Evolutionary conservation across 2,329 filamentous ascomycete species (phyloP).

Genomic region (Fusarium kyushuense): DNA sequence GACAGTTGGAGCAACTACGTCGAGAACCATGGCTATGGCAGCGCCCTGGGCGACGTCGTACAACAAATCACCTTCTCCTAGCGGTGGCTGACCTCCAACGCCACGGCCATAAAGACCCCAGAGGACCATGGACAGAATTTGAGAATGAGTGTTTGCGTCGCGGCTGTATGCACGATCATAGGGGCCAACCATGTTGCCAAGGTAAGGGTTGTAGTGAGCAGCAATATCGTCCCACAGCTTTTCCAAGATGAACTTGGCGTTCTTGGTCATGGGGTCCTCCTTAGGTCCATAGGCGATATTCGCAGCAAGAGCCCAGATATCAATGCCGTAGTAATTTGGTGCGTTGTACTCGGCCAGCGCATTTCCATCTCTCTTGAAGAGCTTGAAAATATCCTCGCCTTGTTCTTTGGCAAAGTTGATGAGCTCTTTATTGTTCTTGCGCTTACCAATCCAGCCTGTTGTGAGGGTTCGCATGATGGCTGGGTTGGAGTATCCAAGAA

Average conservation of each 20-base stretch:
- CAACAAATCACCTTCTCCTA: slow-evolving; percentile 14
- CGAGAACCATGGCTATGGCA: slow-evolving; percentile 48
- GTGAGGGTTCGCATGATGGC: slow-evolving; percentile 55
- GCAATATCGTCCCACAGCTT: slow-evolving; percentile 42
- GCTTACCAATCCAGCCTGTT: slow-evolving; percentile 57
- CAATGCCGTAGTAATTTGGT: slow-evolving; percentile 19
- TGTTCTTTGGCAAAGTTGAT: slow-evolving; percentile 54
- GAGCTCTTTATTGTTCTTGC: slow-evolving; percentile 53
- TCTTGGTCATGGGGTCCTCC: slow-evolving; percentile 23
- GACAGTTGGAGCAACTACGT: slow-evolving; percentile 53
- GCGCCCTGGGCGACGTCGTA: slow-evolving; percentile 16
- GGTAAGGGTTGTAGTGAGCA: slow-evolving; percentile 39
- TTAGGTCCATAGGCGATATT: slow-evolving; percentile 20
- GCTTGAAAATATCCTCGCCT: slow-evolving; percentile 47
- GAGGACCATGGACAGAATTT: slow-evolving; percentile 20
- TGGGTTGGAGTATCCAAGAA: slow-evolving; percentile 57
- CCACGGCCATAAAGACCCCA: slow-evolving; percentile 17
- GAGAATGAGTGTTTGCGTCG: slow-evolving; percentile 38
- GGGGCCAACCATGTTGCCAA: slow-evolving; percentile 42
- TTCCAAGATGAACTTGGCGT: slow-evolving; percentile 22
- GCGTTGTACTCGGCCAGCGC: slow-evolving; percentile 17
- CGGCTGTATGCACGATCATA: slow-evolving; percentile 43
- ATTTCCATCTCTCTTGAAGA: slow-evolving; percentile 43
- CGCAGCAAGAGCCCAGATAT: slow-evolving; percentile 17
- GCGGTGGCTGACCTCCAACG: slow-evolving; percentile 11